Evolutionary conservation across 2,329 filamentous ascomycete genomes (phyloP), one percentile per base, ranked within the genome.

Genomic region (Cytospora piceae): DNA sequence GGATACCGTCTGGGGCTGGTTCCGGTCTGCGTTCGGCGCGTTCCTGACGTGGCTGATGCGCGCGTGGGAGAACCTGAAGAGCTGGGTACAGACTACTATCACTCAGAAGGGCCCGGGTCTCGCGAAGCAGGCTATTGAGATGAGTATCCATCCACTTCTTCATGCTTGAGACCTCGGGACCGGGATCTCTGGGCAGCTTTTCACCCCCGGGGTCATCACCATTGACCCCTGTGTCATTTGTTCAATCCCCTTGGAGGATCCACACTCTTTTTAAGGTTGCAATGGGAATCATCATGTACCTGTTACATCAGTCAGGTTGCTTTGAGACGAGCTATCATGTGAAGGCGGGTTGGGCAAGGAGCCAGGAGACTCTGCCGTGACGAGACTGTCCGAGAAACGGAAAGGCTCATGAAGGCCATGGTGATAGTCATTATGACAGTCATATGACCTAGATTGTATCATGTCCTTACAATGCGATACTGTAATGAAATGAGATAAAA

Each of bases 31-130:
- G 1, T 67, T 67, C 37, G 66, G 66, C 8, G 54, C 63, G 7
- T 20, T 67, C 34, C 17, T 67, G 63, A 54, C 2, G 11, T 56
- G 56, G 59, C 53, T 67, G 29, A 15, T 53, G 63, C n/a, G 46
- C 9, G 66, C 66, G 11, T 67, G 66, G 66, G 66, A 67, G 63
- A 67, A 67, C 29, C 61, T 67, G 15, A 67, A 67, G 55, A 56
- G 54, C 27, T 67, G 66, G 66, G 58, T 63, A 29, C 24, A 51
- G 31, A 27, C 17, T 12, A 51, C 66, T 11, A 31, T 58, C 32
- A 39, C 51, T 2, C 51, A 20, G 6, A 61, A 66, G 29, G 51
- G 22, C 31, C 53, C 46, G 39, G 53, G 31, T 52, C 22, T 27
- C 7, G n/a, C 49, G 15, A 67, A 63, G 49, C 27, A 46, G 17